phyloP scores from a whole-genome alignment of 1,284 basidiomycete genomes.

The Fistulinella cinereoalba region DNA sequence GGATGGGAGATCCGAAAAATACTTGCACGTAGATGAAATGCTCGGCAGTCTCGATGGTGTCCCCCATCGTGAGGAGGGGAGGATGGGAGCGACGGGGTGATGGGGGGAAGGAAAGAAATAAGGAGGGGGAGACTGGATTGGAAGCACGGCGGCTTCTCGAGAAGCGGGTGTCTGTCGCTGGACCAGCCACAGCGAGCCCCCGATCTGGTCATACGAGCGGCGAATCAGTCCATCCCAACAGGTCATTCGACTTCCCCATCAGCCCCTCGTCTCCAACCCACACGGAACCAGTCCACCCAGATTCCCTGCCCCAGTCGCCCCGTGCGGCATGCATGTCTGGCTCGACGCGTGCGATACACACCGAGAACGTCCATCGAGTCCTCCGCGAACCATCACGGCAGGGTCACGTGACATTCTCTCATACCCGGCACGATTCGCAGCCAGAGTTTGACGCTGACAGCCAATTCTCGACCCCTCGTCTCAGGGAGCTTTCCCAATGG shows the following conservation, averaged over 20 bases:
- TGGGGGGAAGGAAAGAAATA: conserved; percentile 26
- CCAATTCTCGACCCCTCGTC: background rate
- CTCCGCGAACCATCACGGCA: conserved; percentile 1
- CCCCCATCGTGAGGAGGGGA: conserved; percentile 34
- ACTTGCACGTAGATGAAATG: conserved; percentile 54
- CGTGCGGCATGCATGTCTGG: background rate
- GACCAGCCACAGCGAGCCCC: conserved; percentile 28
- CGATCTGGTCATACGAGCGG: conserved; percentile 30
- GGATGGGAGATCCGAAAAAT: conserved; percentile 1
- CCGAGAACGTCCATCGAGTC: conserved; percentile 1
- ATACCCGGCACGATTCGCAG: background rate
- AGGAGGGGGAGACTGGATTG: conserved; percentile 15
- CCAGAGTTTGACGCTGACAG: background rate
- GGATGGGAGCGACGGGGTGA: conserved; percentile 2
- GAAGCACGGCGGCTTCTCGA: conserved; percentile 29
- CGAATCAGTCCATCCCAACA: conserved; percentile 25
- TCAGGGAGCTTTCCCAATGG: conserved; percentile 18
- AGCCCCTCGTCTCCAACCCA: background rate
- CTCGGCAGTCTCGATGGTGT: conserved; percentile 41
- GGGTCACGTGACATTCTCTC: conserved; percentile 18
- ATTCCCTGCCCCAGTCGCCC: background rate
- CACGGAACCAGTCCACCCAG: background rate
- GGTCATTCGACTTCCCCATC: conserved; percentile 17
- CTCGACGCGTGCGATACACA: background rate
- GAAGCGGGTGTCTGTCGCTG: conserved; percentile 27